Evolutionary conservation across 192 early-diverging fungal species (phyloP).

Genomic region (Entomortierella lignicola): DNA sequence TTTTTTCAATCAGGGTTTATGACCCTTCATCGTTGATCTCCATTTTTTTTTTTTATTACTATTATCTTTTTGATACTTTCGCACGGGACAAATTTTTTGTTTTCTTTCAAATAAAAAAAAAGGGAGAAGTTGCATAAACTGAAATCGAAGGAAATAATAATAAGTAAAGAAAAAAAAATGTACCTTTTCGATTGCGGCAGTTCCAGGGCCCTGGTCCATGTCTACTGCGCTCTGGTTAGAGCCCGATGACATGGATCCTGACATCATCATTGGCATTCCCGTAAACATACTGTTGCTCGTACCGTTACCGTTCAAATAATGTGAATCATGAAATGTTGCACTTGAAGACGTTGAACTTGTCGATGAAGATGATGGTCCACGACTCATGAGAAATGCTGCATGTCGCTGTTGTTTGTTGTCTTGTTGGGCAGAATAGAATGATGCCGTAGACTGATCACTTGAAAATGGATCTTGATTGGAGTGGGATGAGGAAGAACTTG

Average conservation of each 20-base stretch:
- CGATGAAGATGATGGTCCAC: slow-evolving; percentile 46
- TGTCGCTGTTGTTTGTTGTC: slow-evolving; percentile 34
- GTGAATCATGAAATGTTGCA: slow-evolving; percentile 6
- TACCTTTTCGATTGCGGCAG: slow-evolving; percentile 18
- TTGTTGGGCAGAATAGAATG: slow-evolving; percentile 12
- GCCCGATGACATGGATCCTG: not conserved
- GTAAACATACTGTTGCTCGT: slow-evolving; percentile 6
- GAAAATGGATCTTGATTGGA: slow-evolving; percentile 21
- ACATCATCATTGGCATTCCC: slow-evolving; percentile 10
- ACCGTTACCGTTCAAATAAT: slow-evolving; percentile 11
- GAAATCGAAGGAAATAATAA: too few relatives aligned
- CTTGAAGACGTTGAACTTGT: slow-evolving; percentile 35
- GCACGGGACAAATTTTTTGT: too few relatives aligned
- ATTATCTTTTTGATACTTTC: too few relatives aligned
- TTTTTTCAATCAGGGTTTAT: not conserved
- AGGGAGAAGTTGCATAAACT: too few relatives aligned
- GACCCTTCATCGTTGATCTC: too few relatives aligned
- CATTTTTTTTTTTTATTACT: too few relatives aligned
- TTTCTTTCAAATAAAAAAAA: too few relatives aligned
- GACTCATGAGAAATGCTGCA: slow-evolving; percentile 20
- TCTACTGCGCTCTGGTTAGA: too few relatives aligned
- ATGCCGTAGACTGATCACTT: slow-evolving; percentile 18
- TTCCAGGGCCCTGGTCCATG: not conserved
- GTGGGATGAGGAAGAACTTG: slow-evolving; percentile 14
- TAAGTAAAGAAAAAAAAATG: not conserved